These are phyloP conservation scores for Rutstroemia sp. DNA, from an alignment of 2,329 filamentous ascomycete genomes.

Conservation along the genomic window DNA sequence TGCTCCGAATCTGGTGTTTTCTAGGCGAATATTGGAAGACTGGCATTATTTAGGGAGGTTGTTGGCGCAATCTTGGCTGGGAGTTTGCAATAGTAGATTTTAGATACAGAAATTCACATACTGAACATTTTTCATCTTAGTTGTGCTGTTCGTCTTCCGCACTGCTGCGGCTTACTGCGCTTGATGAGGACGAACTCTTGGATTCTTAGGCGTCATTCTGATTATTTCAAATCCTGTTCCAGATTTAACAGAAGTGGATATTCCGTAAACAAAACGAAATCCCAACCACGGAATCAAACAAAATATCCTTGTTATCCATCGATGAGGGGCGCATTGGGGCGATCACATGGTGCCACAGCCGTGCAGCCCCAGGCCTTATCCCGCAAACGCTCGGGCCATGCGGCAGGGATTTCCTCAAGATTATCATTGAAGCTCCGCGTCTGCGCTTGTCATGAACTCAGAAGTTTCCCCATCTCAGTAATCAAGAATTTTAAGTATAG, in stretches of 20 bases:
- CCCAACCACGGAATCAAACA: too few relatives aligned
- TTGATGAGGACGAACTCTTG: background rate
- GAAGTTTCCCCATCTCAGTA: background rate
- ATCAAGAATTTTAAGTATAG: background rate
- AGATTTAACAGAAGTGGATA: too few relatives aligned
- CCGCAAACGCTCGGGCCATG: background rate
- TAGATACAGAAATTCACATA: background rate
- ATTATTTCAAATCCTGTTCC: too few relatives aligned
- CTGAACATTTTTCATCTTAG: background rate
- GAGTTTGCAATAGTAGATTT: constrained; percentile 1
- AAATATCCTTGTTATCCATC: background rate
- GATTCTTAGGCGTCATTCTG: too few relatives aligned
- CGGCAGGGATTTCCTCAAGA: background rate
- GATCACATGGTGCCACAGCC: background rate
- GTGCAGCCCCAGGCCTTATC: too few relatives aligned
- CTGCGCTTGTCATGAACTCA: background rate
- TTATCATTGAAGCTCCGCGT: background rate
- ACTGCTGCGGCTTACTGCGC: too few relatives aligned
- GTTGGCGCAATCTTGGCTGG: background rate
- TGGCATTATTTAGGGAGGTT: background rate
- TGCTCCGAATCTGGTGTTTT: background rate
- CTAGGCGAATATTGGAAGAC: constrained; percentile 4
- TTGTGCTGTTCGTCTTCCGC: background rate
- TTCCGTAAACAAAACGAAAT: too few relatives aligned
- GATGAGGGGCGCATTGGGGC: background rate